A percentile compares a stretch with the other conserved stretches of the same genome.
Evolutionary conservation across 371 early-diverging fungal species (phyloP).

Genomic region (Zopfochytrium polystomum): DNA sequence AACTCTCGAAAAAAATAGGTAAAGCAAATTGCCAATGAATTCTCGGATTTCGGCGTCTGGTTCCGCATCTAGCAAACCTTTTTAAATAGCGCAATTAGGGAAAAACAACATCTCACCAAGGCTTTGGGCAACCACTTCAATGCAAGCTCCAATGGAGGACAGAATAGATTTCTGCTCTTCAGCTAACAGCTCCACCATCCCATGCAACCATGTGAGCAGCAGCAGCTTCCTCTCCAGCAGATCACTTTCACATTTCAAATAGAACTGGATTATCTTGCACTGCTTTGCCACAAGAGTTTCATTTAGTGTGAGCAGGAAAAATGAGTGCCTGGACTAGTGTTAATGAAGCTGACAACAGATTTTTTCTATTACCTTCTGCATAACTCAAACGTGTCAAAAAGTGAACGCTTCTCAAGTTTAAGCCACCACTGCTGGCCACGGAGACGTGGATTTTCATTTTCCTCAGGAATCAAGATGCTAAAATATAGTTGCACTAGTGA

Average conservation of each 20-base stretch:
- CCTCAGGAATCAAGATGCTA: background rate
- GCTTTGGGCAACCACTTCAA: no score
- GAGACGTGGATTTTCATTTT: background rate
- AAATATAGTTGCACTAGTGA: no score
- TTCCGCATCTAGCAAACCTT: constrained; percentile 2
- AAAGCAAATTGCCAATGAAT: constrained; percentile 8
- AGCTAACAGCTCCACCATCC: background rate
- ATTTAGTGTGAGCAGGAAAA: no score
- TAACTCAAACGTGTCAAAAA: background rate
- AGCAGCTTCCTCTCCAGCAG: background rate
- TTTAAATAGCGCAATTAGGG: no score
- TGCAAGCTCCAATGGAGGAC: no score
- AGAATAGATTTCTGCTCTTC: no score
- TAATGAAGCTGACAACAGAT: no score
- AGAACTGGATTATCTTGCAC: no score
- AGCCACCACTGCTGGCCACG: background rate
- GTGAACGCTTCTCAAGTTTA: background rate
- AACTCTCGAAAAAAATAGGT: background rate
- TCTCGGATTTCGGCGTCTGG: constrained; percentile 10
- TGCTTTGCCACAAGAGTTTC: no score
- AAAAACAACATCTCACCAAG: no score
- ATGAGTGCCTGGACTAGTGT: no score
- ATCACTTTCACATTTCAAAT: background rate
- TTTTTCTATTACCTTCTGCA: background rate
- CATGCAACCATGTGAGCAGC: background rate